These are phyloP conservation scores for Zoysia pacifica DNA, from an alignment of 176 grass and related monocot species.

Conservation along the genomic window DNA sequence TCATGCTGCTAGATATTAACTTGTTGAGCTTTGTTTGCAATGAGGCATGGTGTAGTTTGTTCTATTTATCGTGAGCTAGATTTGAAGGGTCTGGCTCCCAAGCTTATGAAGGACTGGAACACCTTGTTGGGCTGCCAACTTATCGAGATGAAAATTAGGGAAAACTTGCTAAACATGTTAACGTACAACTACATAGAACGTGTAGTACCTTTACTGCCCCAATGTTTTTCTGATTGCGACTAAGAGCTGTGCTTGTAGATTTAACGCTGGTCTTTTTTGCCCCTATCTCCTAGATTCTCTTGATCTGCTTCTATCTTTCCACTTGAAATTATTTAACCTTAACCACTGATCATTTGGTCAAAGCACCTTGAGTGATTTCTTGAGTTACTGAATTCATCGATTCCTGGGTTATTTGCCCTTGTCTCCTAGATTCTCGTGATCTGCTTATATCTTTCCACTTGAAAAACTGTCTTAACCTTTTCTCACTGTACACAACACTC, in stretches of 20 bases:
- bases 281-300: background rate
- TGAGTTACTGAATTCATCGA: background rate
- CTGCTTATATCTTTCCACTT: background rate
- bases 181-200: background rate
- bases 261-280: background rate
- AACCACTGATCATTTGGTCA: too few species aligned
- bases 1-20: conserved; percentile 2
- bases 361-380: too few species aligned
- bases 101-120: background rate
- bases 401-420: background rate
- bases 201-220: background rate
- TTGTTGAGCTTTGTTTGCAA: background rate
- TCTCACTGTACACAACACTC: background rate
- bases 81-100: background rate
- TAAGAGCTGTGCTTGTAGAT: background rate
- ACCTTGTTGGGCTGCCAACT: background rate
- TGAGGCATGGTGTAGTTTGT: background rate
- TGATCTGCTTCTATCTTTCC: background rate
- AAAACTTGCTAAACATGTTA: background rate
- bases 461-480: background rate
- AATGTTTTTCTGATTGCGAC: background rate
- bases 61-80: background rate
- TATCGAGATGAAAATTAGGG: background rate
- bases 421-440: background rate
- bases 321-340: background rate